Evolutionary conservation across 352 stramenopile species (phyloP), one percentile per base, ranked within the genome.

Genomic region (Phytopythium kandeliae): DNA sequence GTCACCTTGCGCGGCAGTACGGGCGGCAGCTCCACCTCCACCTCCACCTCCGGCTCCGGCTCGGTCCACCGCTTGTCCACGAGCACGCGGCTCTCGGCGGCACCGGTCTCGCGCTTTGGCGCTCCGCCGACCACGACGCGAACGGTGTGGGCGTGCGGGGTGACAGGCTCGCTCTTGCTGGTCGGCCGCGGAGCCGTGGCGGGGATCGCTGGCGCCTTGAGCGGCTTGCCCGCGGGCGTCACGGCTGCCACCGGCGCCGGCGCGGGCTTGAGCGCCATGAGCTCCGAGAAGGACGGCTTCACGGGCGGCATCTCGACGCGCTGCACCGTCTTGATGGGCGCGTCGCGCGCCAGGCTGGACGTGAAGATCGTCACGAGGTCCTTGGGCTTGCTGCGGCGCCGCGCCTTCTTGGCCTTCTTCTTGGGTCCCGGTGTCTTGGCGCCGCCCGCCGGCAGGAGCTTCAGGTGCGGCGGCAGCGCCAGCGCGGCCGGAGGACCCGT

Each of bases 1-100:
- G 61, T 46, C 38, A 76, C 67, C 24, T 64, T 70, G 4, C 67
- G 67, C 42, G 58, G 64, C 15, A 50, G 24, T 46, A 57, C 25
- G 10, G 38, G 38, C 13, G 38, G 38, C 6, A 44, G 38, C 19
- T 44, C 38, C 21, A 7, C 5, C 16, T 55, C 48, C 34, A 61
- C 55, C 35, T 74, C 59, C 7, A 55, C 47, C 21, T 33, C 44
- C 34, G 47, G 47, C 22, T 43, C 47, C 47, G 16, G 1, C 33
- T 36, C 25, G 25, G 8, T 6, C 24, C 45, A 21, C 16, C 8
- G 47, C 34, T 46, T 44, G 34, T 45, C 44, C 3, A 38, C 28
- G 19, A 0, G 10, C 44, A 28, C 21, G 2, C 35, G 19, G 3
- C 13, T 4, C 28, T 30, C 17, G n/a, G 37, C 30, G 11, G 17